Conservation (phyloP, 164 flowering plant species). For the Aristolochia contorta region DNA sequence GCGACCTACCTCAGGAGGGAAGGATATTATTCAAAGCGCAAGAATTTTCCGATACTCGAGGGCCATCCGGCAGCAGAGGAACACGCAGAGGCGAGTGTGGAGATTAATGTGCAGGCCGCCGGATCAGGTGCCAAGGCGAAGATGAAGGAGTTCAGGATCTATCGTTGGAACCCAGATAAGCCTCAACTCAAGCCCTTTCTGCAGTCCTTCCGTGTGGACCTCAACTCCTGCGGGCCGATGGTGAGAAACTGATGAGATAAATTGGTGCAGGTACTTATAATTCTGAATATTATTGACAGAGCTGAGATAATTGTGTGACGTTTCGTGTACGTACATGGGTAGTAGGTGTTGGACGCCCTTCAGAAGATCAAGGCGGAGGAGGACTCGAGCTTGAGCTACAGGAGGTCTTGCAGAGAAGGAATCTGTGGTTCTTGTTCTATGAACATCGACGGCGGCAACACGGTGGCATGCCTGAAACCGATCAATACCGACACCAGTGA, state of each 20-base stretch:
- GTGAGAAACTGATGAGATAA: conserved; percentile 12
- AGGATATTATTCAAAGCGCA: conserved; percentile 2
- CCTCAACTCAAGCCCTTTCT: conserved; percentile 46
- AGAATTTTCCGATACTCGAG: conserved; percentile 36
- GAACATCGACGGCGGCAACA: conserved; percentile 84
- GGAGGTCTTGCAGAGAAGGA: conserved; percentile 84
- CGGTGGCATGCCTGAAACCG: conserved; percentile 68
- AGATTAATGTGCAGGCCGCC: conserved; percentile 12
- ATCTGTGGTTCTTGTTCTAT: conserved; percentile 81
- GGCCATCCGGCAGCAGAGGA: conserved; percentile 39
- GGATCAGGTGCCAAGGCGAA: conserved; percentile 1
- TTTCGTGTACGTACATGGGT: no score
- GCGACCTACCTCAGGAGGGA: conserved; percentile 1
- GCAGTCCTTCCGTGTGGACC: conserved; percentile 53
- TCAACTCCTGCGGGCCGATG: conserved; percentile 67
- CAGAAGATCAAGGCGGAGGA: conserved; percentile 63
- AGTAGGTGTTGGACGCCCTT: conserved; percentile 67
- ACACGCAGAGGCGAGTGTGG: conserved; percentile 35
- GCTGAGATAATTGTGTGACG: neutral
- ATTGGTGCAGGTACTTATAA: no score
- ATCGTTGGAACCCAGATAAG: conserved; percentile 58
- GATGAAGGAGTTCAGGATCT: conserved; percentile 56
- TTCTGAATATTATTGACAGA: no score
- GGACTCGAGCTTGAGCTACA: conserved; percentile 47
- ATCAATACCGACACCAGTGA: conserved; percentile 35